Percentiles rank a stretch among this genome's conserved stretches.
phyloP scores from a whole-genome alignment of 1,284 basidiomycete species.

The Moniliella sp. region DNA sequence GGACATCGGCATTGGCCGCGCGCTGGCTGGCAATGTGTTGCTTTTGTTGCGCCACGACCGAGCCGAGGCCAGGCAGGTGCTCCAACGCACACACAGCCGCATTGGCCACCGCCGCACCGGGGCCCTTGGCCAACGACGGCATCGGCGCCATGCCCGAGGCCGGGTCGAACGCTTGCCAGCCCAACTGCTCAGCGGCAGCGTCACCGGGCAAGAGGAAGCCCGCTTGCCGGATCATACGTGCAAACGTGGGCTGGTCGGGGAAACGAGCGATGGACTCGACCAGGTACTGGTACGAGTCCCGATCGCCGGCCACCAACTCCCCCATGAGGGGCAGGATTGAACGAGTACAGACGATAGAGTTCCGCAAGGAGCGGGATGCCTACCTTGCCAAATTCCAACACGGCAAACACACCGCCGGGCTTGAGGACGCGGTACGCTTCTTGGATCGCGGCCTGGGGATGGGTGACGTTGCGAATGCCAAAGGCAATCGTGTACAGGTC shows the following conservation, averaged over 20 bases:
- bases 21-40: background rate
- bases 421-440: conserved; percentile 87
- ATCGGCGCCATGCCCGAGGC: conserved; percentile 1
- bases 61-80: background rate
- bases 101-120: background rate
- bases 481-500: conserved; percentile 98
- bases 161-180: conserved; percentile 8
- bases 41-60: background rate
- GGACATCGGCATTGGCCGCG: conserved; percentile 9
- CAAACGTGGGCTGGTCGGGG: conserved; percentile 71
- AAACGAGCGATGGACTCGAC: conserved; percentile 92
- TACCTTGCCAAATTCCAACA: conserved; percentile 88
- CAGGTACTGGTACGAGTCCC: conserved; percentile 74
- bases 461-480: conserved; percentile 92
- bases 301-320: conserved; percentile 80
- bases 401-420: conserved; percentile 83
- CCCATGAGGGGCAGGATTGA: conserved; percentile 76
- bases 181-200: conserved; percentile 16
- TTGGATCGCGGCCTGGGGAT: conserved; percentile 61
- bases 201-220: conserved; percentile 34
- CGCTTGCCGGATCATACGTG: conserved; percentile 46
- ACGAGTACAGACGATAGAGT: conserved; percentile 82
- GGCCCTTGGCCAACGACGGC: too few species aligned
- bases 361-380: conserved; percentile 63
- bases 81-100: background rate